phyloP scores from a whole-genome alignment of 495 filamentous ascomycete species.

The Lasiosphaeriaceae sp. region DNA sequence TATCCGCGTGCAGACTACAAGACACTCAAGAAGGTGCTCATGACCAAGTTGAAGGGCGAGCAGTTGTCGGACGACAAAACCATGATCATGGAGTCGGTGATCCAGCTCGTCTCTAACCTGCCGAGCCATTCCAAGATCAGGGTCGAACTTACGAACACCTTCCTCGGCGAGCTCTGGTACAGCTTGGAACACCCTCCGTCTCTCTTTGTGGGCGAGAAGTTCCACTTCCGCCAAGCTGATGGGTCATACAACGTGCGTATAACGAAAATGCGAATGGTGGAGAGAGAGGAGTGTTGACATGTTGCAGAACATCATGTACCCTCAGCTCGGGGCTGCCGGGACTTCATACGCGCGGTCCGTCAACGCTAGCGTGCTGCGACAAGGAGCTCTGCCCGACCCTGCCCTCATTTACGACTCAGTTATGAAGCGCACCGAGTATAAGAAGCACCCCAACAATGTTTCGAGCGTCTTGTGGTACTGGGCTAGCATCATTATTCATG shows the following conservation, averaged over 20 bases:
- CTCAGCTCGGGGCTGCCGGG: slow-evolving; percentile 42
- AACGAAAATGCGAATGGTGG: not conserved
- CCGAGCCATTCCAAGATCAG: slow-evolving; percentile 60
- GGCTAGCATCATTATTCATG: slow-evolving; percentile 86
- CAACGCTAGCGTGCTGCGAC: slow-evolving; percentile 57
- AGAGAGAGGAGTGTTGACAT: not conserved
- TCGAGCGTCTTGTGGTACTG: slow-evolving; percentile 88
- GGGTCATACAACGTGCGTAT: slow-evolving; percentile 55
- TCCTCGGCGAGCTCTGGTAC: slow-evolving; percentile 68
- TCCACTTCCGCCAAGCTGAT: slow-evolving; percentile 65
- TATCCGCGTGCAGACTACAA: slow-evolving; percentile 30
- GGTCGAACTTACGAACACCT: slow-evolving; percentile 61
- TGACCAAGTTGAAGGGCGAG: slow-evolving; percentile 42
- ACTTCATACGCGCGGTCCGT: slow-evolving; percentile 70
- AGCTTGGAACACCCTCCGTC: slow-evolving; percentile 54
- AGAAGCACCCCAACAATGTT: slow-evolving; percentile 61
- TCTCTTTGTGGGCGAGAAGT: slow-evolving; percentile 60
- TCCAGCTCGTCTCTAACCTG: slow-evolving; percentile 67
- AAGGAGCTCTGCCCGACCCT: slow-evolving; percentile 68
- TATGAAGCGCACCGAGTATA: slow-evolving; percentile 46
- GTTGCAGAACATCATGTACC: slow-evolving; percentile 38
- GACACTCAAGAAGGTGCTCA: slow-evolving; percentile 33
- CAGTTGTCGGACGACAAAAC: slow-evolving; percentile 70
- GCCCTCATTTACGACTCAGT: slow-evolving; percentile 71
- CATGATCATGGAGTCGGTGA: slow-evolving; percentile 73